These are phyloP conservation scores for Fusarium sp. DNA, from an alignment of 2,329 filamentous ascomycete species.

Conservation along the genomic window DNA sequence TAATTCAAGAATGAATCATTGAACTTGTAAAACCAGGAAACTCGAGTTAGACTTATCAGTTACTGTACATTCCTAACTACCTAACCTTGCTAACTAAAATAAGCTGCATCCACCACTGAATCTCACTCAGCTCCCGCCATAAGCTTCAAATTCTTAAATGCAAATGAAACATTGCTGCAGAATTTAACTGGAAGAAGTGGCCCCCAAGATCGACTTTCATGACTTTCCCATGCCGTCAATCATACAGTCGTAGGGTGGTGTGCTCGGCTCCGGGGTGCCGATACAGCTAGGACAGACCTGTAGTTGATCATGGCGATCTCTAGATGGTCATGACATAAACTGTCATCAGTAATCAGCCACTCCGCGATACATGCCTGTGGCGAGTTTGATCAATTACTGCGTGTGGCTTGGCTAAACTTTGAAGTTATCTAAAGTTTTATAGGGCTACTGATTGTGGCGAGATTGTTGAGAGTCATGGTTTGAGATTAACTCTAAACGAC, in stretches of 20 bases:
- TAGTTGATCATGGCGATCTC: slow-evolving; percentile 15
- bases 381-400: neutral
- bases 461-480: neutral
- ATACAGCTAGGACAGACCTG: neutral
- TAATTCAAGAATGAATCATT: neutral
- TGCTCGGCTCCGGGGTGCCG: slow-evolving; percentile 35
- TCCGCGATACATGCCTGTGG: neutral
- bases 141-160: slow-evolving; percentile 13
- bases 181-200: neutral
- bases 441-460: neutral
- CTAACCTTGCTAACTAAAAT: neutral
- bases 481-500: neutral
- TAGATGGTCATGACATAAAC: slow-evolving; percentile 6
- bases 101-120: neutral
- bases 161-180: neutral
- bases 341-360: no score
- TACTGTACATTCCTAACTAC: no score
- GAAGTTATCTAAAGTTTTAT: neutral
- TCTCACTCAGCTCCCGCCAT: slow-evolving; percentile 6
- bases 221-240: slow-evolving; percentile 22
- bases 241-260: slow-evolving; percentile 22
- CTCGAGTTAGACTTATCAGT: neutral
- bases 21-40: neutral
- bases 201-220: slow-evolving; percentile 11
- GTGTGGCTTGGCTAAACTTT: slow-evolving; percentile 1